Conservation (phyloP, 2,329 filamentous ascomycete genomes). For the Pseudogymnoascus sp. region DNA sequence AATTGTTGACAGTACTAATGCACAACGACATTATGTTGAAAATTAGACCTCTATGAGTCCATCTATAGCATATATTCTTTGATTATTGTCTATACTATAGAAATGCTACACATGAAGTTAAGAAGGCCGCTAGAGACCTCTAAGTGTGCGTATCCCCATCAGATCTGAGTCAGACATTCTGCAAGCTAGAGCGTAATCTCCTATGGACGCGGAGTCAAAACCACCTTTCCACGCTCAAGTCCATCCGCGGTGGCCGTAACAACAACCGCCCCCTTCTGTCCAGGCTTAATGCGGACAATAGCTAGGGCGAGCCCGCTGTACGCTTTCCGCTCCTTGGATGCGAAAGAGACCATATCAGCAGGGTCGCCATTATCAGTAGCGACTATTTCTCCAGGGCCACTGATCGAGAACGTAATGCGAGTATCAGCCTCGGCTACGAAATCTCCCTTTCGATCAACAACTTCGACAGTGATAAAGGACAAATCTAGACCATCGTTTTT, state of each 20-base stretch:
- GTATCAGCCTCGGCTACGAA: constrained; percentile 36
- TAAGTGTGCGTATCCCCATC: neutral
- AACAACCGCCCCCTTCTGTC: constrained; percentile 18
- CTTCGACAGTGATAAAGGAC: constrained; percentile 36
- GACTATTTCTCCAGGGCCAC: constrained; percentile 37
- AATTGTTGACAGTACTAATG: neutral
- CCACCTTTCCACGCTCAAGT: constrained; percentile 14
- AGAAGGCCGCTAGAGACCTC: neutral
- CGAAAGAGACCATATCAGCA: constrained; percentile 36
- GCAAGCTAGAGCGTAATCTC: neutral
- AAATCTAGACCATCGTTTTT: constrained; percentile 36
- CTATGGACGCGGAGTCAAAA: neutral
- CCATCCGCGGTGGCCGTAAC: constrained; percentile 19
- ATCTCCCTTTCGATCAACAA: constrained; percentile 36
- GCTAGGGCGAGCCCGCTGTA: constrained; percentile 35
- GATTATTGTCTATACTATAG: neutral
- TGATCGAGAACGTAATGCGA: constrained; percentile 35
- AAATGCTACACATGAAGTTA: neutral
- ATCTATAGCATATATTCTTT: neutral
- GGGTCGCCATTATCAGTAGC: constrained; percentile 45
- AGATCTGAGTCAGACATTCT: neutral
- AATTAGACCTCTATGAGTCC: neutral
- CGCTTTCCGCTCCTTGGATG: constrained; percentile 31
- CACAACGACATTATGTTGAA: neutral
- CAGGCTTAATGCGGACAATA: constrained; percentile 28